phyloP scores from a whole-genome alignment of 345 rosid species.

The Corymbia maculata region DNA sequence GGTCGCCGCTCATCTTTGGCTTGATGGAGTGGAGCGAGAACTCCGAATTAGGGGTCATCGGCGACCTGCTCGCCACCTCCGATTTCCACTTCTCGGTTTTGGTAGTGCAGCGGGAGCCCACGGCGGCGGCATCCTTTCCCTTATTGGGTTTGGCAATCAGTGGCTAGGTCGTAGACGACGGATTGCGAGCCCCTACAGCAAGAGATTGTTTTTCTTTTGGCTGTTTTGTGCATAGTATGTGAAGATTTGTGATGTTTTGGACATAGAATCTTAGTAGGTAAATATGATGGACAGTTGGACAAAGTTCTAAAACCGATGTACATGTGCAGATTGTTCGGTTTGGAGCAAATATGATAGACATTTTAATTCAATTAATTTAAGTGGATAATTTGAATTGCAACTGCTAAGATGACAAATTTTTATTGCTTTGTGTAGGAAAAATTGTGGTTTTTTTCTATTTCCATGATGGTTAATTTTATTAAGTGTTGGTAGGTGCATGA shows the following conservation, averaged over 20 bases:
- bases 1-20: neutral
- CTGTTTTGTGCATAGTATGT: neutral
- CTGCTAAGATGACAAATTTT: neutral
- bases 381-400: neutral
- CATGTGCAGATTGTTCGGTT: neutral
- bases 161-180: neutral
- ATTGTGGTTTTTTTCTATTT: neutral
- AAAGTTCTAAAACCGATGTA: neutral
- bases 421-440: neutral
- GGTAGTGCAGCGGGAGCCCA: conserved; percentile 10
- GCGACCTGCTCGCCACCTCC: conserved; percentile 4
- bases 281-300: neutral
- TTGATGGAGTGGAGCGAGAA: conserved; percentile 4
- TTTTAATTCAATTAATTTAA: neutral
- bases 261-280: neutral
- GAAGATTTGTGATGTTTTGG: neutral
- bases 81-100: conserved; percentile 6
- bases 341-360: neutral
- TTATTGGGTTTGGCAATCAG: neutral
- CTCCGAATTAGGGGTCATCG: conserved; percentile 10
- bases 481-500: neutral
- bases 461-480: neutral
- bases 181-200: neutral
- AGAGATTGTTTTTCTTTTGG: neutral
- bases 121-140: neutral